Evolutionary conservation across 116 monocot species (phyloP), one percentile per base, ranked within the genome.

Genomic region (Papilionanthe hybrid): DNA sequence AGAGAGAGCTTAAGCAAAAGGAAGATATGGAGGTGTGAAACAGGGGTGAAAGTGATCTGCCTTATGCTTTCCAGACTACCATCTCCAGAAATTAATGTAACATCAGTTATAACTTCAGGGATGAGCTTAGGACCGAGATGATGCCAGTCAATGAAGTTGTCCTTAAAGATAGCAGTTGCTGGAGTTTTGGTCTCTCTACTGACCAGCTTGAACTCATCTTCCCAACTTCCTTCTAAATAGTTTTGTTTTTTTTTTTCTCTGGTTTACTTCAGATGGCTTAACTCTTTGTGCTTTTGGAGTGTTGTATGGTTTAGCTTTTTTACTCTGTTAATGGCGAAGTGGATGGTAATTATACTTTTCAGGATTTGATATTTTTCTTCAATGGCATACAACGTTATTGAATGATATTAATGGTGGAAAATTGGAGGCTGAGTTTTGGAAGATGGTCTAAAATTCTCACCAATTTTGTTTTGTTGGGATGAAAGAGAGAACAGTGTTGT

Each of bases 1-100:
- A 49, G 12, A 2, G 15, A 53, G 53, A 53, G 15, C 53, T 53
- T 53, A 13, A 53, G 53, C 53, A 53, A 53, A 53, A 53, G 17
- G 13, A 53, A 53, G 15, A 53, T 0, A 53, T 53, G 65, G 8
- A 22, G 7, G 23, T 25, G 25, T 23, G 27, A 9, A 85, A 81
- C 85, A 49, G 78, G 41, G 37, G 78, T 55, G 37, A 82, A 85
- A 72, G 82, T 82, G 78, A 82, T 48, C 55, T 82, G 82, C 74
- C 85, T 82, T 41, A 79, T 55, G n/a, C 85, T 85, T 0, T 82
- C 85, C 0, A 75, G 53, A 7, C 20, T 23, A 13, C 85, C 85
- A 0, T 68, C 48, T 0, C 77, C 85, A 9, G 78, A 60, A 13
- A 82, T 17, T 5, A 28, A 3, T 20, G 55, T 13, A 30, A 74